Base-by-base conservation (phyloP, 805 yeast genomes). In the Candida dendrica region DNA sequence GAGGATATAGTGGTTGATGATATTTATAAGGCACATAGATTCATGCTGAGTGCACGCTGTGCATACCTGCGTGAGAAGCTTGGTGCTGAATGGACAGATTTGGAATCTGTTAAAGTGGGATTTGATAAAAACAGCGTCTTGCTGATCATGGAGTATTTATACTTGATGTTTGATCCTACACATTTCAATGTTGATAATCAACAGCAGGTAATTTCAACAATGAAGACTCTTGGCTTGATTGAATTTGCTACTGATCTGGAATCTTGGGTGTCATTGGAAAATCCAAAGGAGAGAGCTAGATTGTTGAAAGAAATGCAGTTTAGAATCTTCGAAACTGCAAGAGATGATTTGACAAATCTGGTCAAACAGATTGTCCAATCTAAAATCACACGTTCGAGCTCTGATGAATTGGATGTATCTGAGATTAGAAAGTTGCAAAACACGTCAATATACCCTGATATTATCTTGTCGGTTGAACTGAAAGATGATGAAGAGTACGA, bases 381-480 rank as follows among this genome's bases (percentile, higher is more conserved):
- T 9, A 57, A 49, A 34, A 13, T 52, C 4, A 31, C 33, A 6
- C 32, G 35, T 14, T 7, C 9, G 16, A 34, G 18, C n/a, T 35
- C 6, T 14, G 34, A 30, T 10, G 30, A 40, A 15, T 37, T 55
- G 14, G 22, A 48, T 1, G 29, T 41, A 6, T 41, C 38, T 3
- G 42, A 44, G 9, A 38, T 50, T 34, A 7, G 27, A 13, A n/a
- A 41, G 7, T 31, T 53, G n/a, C 53, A 50, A 20, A 11, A 39
- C 3, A 43, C 46, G n/a, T n/a, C 38, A 2, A 52, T 59, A 8
- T 59, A 46, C 35, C 76, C 84, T 0, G 87, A 81, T 58, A 51
- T 74, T 0, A 63, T 76, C 1, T 38, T 79, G 1, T 51, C 68
- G 1, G 67, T 69, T 6, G 47, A 48, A 6, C 54, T 61, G 3